Evolutionary conservation across 1,284 basidiomycete species (phyloP), one percentile per base, ranked within the genome.

Genomic region (Puccinia polysora): DNA sequence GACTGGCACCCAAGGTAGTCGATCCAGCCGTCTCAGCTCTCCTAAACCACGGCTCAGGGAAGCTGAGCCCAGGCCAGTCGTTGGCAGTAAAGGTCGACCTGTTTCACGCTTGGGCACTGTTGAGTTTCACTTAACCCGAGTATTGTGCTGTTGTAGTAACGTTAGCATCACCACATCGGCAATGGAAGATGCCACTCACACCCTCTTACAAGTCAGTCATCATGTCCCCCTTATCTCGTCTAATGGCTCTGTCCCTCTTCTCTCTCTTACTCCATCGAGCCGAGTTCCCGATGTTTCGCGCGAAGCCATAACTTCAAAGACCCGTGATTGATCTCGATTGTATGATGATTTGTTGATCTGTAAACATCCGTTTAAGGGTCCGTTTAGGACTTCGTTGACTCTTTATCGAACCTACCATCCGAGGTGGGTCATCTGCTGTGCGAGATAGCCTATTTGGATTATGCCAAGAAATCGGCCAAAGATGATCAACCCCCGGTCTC

Each of bases 101-200:
- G n/a, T n/a, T n/a, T n/a, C n/a, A n/a, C n/a, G n/a, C n/a, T n/a
- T n/a, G n/a, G n/a, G n/a, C n/a, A n/a, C n/a, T n/a, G n/a, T n/a
- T n/a, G n/a, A n/a, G n/a, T n/a, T n/a, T n/a, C n/a, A n/a, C n/a
- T n/a, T n/a, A n/a, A n/a, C n/a, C n/a, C n/a, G n/a, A n/a, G n/a
- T n/a, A n/a, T n/a, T n/a, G n/a, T n/a, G n/a, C n/a, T n/a, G n/a
- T n/a, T n/a, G n/a, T n/a, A n/a, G n/a, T n/a, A n/a, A n/a, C n/a
- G n/a, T n/a, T n/a, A n/a, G n/a, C n/a, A n/a, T n/a, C n/a, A n/a
- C n/a, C n/a, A n/a, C n/a, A n/a, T n/a, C n/a, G n/a, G n/a, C n/a
- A n/a, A 71, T 71, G 68, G 68, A 71, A 58, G 68, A 71, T 55
- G 68, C 68, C 12, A 71, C 68, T 62, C 68, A 71, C 47, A 71